Percentiles rank a stretch among this genome's conserved stretches.
Evolutionary conservation across 2,329 filamentous ascomycete species (phyloP).

Genomic region (Madurella fahalii): DNA sequence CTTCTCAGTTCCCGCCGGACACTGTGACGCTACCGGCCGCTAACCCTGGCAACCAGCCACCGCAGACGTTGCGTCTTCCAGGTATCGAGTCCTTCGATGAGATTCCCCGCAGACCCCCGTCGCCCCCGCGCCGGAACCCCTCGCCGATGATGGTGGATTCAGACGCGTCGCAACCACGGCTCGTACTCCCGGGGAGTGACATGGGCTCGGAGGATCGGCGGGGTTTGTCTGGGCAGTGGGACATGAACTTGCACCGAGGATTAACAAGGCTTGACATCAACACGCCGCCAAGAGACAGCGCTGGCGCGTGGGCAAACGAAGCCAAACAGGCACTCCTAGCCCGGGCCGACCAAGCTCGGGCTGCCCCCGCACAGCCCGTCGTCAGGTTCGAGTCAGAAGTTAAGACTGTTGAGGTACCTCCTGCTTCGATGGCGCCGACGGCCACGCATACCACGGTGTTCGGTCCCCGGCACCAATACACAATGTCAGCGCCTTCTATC

Average conservation of each 20-base stretch:
- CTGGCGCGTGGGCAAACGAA: conserved; percentile 55
- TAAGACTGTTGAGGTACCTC: conserved; percentile 29
- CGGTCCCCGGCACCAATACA: conserved; percentile 48
- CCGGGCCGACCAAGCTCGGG: conserved; percentile 48
- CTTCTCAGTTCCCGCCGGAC: conserved; percentile 55
- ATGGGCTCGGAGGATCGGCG: conserved; percentile 44
- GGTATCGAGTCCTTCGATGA: conserved; percentile 92
- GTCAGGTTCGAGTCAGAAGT: conserved; percentile 54
- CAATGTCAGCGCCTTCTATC: conserved; percentile 55
- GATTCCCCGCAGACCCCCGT: conserved; percentile 57
- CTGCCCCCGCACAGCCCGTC: conserved; percentile 37
- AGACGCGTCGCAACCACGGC: conserved; percentile 37
- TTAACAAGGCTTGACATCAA: conserved; percentile 63
- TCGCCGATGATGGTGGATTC: conserved; percentile 77
- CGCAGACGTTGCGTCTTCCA: conserved; percentile 66
- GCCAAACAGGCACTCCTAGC: conserved; percentile 52
- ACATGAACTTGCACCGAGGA: conserved; percentile 61
- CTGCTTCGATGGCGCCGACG: conserved; percentile 3
- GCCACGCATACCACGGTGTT: conserved; percentile 6
- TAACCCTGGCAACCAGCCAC: conserved; percentile 44
- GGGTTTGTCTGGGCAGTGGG: conserved; percentile 53
- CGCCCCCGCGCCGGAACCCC: conserved; percentile 59
- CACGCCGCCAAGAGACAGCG: conserved; percentile 48
- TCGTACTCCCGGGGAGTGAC: conserved; percentile 31
- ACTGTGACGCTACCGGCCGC: conserved; percentile 48